phyloP scores from a whole-genome alignment of 495 filamentous ascomycete genomes.

The Penicillium soppii region DNA sequence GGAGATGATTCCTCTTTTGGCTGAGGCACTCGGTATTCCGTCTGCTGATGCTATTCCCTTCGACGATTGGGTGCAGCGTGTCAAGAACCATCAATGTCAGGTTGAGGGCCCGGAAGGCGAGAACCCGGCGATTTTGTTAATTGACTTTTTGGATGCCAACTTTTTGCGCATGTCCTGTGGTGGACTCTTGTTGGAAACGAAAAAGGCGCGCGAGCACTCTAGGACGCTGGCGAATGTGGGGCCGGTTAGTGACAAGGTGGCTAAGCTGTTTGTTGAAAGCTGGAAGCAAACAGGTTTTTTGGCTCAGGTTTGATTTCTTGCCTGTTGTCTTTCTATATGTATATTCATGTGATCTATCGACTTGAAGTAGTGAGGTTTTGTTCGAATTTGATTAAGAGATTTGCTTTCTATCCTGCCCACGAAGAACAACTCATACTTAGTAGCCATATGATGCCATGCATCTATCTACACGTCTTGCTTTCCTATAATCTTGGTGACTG shows the following conservation, averaged over 20 bases:
- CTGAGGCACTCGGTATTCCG: slow-evolving; percentile 32
- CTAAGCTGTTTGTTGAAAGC: neutral
- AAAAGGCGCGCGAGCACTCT: slow-evolving; percentile 37
- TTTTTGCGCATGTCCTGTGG: slow-evolving; percentile 51
- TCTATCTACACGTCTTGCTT: too few relatives aligned
- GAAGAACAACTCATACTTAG: too few relatives aligned
- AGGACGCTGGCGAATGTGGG: slow-evolving; percentile 24
- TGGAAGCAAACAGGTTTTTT: slow-evolving; percentile 3
- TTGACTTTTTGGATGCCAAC: slow-evolving; percentile 47
- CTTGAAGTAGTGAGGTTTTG: too few relatives aligned
- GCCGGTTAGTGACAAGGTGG: slow-evolving; percentile 35
- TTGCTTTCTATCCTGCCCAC: too few relatives aligned
- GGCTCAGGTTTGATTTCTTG: slow-evolving; percentile 21
- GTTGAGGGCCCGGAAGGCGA: slow-evolving; percentile 25
- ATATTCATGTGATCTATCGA: too few relatives aligned
- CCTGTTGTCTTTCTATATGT: too few relatives aligned
- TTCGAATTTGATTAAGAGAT: too few relatives aligned
- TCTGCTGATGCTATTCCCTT: slow-evolving; percentile 28
- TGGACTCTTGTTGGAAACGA: slow-evolving; percentile 42
- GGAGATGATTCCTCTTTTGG: slow-evolving; percentile 34
- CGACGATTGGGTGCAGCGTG: slow-evolving; percentile 34
- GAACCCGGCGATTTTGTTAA: slow-evolving; percentile 40
- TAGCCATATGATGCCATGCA: too few relatives aligned
- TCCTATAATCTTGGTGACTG: too few relatives aligned
- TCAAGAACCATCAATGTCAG: neutral